Evolutionary conservation across 2,329 filamentous ascomycete species (phyloP).

Genomic region (Aspergillus tubingensis): DNA sequence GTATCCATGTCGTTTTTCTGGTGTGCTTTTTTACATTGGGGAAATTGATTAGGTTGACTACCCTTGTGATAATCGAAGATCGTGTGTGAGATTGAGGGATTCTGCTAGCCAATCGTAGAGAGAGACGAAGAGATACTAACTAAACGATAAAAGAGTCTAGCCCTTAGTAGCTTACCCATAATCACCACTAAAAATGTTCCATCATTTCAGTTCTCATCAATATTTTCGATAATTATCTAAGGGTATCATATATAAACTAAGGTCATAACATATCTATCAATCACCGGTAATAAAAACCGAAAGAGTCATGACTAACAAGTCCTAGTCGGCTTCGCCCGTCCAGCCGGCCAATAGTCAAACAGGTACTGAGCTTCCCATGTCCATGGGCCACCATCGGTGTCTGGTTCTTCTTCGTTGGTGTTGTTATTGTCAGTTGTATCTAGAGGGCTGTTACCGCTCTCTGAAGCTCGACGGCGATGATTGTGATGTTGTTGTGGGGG

Average conservation of each 20-base stretch:
- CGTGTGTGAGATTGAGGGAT: constrained; percentile 5
- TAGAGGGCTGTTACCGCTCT: constrained; percentile 9
- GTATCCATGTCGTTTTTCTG: neutral
- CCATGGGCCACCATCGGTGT: constrained; percentile 42
- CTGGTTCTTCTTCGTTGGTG: constrained; percentile 14
- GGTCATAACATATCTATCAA: too few relatives aligned
- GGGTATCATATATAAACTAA: too few relatives aligned
- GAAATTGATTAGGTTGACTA: constrained; percentile 12
- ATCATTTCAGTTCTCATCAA: too few relatives aligned
- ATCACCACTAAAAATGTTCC: too few relatives aligned
- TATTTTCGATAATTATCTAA: too few relatives aligned
- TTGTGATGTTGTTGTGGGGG: too few relatives aligned
- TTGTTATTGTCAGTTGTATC: neutral
- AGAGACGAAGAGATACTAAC: neutral
- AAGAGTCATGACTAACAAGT: neutral
- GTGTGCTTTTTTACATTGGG: constrained; percentile 7
- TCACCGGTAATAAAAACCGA: too few relatives aligned
- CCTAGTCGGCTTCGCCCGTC: constrained; percentile 29
- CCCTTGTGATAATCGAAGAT: constrained; percentile 11
- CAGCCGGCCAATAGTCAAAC: constrained; percentile 47
- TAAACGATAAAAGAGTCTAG: too few relatives aligned
- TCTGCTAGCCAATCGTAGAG: neutral
- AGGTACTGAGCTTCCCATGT: constrained; percentile 45
- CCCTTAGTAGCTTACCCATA: too few relatives aligned
- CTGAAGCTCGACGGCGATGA: neutral